A percentile compares a stretch with the other conserved stretches of the same genome.
Evolutionary conservation across 1,284 basidiomycete species (phyloP).

Genomic region (Cutaneotrichosporon dermatis): DNA sequence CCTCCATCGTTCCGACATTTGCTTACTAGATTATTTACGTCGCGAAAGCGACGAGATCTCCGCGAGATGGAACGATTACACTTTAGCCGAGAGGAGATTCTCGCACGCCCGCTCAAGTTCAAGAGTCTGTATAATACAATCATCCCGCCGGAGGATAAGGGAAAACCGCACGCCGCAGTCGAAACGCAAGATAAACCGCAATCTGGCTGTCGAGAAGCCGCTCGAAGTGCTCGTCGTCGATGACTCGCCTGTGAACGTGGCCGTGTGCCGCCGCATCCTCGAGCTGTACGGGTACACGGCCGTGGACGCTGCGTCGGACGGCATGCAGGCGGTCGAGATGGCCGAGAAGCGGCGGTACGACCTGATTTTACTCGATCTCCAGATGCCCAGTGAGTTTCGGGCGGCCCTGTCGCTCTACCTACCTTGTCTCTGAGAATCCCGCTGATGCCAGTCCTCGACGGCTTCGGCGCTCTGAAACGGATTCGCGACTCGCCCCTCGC

Average conservation of each 20-base stretch:
- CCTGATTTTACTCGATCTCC: slow-evolving; percentile 43
- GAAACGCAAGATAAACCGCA: slow-evolving; percentile 14
- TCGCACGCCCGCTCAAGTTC: slow-evolving; percentile 42
- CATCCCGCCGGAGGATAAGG: not conserved
- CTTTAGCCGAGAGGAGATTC: slow-evolving; percentile 29
- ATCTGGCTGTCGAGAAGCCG: slow-evolving; percentile 22
- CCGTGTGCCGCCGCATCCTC: slow-evolving; percentile 39
- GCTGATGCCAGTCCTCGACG: slow-evolving; percentile 30
- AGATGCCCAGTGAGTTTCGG: slow-evolving; percentile 40
- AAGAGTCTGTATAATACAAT: slow-evolving; percentile 31
- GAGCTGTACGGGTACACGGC: slow-evolving; percentile 41
- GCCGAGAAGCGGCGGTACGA: slow-evolving; percentile 37
- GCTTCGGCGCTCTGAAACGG: slow-evolving; percentile 31
- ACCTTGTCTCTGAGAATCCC: too few relatives aligned
- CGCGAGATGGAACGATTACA: slow-evolving; percentile 15
- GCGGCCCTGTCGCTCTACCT: too few relatives aligned
- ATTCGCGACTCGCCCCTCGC: slow-evolving; percentile 31
- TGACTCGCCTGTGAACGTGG: slow-evolving; percentile 44
- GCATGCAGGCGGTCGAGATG: slow-evolving; percentile 36
- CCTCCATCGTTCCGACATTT: too few relatives aligned
- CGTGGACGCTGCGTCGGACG: slow-evolving; percentile 36
- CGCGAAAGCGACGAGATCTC: slow-evolving; percentile 32
- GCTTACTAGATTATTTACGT: slow-evolving; percentile 39
- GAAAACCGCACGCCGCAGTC: slow-evolving; percentile 5
- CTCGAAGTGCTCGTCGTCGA: slow-evolving; percentile 44